A percentile compares a stretch with the other conserved stretches of the same genome.
Evolutionary conservation across 2,329 filamentous ascomycete genomes (phyloP).

Genomic region (Botryotinia narcissicola): DNA sequence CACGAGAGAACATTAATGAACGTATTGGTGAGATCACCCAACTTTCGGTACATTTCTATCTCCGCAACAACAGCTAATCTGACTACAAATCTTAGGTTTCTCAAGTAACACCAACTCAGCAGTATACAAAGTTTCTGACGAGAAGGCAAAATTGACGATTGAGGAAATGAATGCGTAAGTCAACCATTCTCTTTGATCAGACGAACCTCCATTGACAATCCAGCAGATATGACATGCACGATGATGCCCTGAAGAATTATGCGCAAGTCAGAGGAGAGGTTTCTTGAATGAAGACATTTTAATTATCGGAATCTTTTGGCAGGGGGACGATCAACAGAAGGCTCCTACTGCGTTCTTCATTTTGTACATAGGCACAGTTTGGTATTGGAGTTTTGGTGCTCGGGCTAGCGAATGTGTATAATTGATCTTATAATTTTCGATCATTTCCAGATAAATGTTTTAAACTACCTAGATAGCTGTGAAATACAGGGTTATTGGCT

Average conservation of each 20-base stretch:
- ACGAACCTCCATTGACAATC: neutral
- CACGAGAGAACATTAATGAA: slow-evolving; percentile 61
- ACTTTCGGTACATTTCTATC: neutral
- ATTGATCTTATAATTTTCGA: neutral
- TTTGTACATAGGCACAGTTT: neutral
- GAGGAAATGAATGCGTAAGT: slow-evolving; percentile 63
- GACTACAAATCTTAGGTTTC: slow-evolving; percentile 49
- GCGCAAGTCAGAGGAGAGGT: neutral
- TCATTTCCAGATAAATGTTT: neutral
- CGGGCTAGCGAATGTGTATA: neutral
- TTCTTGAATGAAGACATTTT: neutral
- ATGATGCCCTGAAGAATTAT: slow-evolving; percentile 6
- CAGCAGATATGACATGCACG: slow-evolving; percentile 7
- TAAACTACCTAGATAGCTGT: neutral
- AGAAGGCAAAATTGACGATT: slow-evolving; percentile 60
- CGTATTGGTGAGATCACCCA: slow-evolving; percentile 54
- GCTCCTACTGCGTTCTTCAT: neutral
- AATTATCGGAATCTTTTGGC: neutral
- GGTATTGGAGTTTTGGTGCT: neutral
- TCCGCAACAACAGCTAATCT: neutral
- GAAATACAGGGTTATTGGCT: neutral
- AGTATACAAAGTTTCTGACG: slow-evolving; percentile 60
- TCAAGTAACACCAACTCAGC: slow-evolving; percentile 55
- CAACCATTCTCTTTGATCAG: neutral
- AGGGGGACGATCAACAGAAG: neutral